phyloP scores from a whole-genome alignment of 805 yeast genomes.

The Wickerhamomyces strasburgensis region DNA sequence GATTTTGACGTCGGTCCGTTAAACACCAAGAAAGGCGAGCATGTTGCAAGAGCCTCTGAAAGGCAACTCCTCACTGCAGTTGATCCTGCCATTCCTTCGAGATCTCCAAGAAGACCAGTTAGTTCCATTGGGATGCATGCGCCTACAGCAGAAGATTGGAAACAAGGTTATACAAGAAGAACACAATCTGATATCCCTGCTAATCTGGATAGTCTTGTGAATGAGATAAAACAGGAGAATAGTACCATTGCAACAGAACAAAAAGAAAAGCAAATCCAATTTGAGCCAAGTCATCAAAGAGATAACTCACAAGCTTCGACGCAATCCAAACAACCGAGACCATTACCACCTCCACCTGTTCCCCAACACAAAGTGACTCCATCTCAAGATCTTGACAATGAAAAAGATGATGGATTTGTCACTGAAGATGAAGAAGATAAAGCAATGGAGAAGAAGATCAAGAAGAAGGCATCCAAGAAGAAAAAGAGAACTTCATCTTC shows the following conservation, averaged over 20 bases:
- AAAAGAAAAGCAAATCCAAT: neutral
- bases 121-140: constrained; percentile 10
- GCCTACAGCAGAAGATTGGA: constrained; percentile 1
- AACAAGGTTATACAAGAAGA: constrained; percentile 5
- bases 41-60: constrained; percentile 5
- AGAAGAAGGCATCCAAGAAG: constrained; percentile 7
- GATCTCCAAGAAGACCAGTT: constrained; percentile 26
- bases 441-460: constrained; percentile 1
- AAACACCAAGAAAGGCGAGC: constrained; percentile 13
- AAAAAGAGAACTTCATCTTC: constrained; percentile 8
- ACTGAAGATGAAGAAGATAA: constrained; percentile 23
- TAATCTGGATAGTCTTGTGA: constrained; percentile 11
- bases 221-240: constrained; percentile 6
- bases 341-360: constrained; percentile 27
- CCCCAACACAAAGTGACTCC: constrained; percentile 21
- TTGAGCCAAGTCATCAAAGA: neutral
- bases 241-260: neutral
- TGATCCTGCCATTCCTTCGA: constrained; percentile 23
- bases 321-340: constrained; percentile 15
- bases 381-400: too few relatives aligned
- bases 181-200: constrained; percentile 9
- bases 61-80: constrained; percentile 11
- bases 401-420: constrained; percentile 22
- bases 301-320: constrained; percentile 4
- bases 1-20: constrained; percentile 21